phyloP scores from a whole-genome alignment of 2,329 filamentous ascomycete species.

The Penicillium sp. region DNA sequence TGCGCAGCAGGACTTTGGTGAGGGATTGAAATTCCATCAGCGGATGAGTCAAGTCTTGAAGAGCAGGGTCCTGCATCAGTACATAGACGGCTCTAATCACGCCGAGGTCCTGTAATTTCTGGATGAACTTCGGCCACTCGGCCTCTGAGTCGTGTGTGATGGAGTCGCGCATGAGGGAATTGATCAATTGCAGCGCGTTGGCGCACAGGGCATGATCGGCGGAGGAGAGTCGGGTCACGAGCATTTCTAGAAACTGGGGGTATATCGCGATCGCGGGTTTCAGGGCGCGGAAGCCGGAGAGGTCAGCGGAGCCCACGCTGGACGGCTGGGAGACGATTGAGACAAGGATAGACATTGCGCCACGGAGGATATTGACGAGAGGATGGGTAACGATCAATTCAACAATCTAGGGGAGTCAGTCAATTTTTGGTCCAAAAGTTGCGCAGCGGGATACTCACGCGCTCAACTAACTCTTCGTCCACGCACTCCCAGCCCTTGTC shows the following conservation, averaged over 20 bases:
- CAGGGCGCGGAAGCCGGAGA: conserved; percentile 85
- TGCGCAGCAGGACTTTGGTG: conserved; percentile 81
- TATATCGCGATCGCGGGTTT: conserved; percentile 90
- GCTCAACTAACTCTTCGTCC: conserved; percentile 56
- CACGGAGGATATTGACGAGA: conserved; percentile 93
- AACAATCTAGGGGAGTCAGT: conserved; percentile 62
- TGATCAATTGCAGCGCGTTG: conserved; percentile 92
- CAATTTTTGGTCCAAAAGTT: background rate
- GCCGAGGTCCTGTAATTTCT: conserved; percentile 86
- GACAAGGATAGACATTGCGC: conserved; percentile 94
- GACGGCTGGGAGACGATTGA: conserved; percentile 87
- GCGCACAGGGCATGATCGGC: conserved; percentile 95
- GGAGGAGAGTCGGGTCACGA: conserved; percentile 87
- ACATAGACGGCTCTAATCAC: conserved; percentile 89
- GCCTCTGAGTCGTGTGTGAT: conserved; percentile 74
- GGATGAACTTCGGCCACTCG: conserved; percentile 96
- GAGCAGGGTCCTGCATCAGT: conserved; percentile 89
- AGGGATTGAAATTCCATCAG: conserved; percentile 90
- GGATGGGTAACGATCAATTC: conserved; percentile 93
- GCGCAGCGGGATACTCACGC: conserved; percentile 48
- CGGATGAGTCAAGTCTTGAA: conserved; percentile 88
- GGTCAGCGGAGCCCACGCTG: conserved; percentile 57
- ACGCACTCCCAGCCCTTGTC: conserved; percentile 92
- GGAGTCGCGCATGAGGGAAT: conserved; percentile 89
- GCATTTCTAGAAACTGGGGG: conserved; percentile 90